Conservation (phyloP, 176 grass and related monocot genomes). For the Secale cereale region DNA sequence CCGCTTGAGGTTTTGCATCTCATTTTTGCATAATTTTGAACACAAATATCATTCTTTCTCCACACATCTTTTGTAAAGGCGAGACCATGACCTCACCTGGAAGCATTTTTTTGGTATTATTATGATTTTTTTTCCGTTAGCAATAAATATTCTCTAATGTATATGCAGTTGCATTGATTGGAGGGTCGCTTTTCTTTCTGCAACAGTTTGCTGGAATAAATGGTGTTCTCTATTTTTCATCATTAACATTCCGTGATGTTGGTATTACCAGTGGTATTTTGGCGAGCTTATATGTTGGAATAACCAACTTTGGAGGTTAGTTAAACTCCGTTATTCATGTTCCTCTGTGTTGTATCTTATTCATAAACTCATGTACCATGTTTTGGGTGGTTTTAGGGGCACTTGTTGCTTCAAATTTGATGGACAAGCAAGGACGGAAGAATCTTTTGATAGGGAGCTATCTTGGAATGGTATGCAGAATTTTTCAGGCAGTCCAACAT, state of each 20-base stretch:
- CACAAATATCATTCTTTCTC: not conserved
- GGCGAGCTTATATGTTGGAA: constrained; percentile 89
- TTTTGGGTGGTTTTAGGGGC: constrained; percentile 53
- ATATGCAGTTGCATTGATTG: constrained; percentile 93
- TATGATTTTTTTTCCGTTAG: constrained; percentile 30
- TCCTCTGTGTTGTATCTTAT: constrained; percentile 1
- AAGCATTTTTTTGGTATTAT: constrained; percentile 26
- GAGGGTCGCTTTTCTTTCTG: constrained; percentile 93
- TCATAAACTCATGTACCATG: constrained; percentile 29
- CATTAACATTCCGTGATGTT: constrained; percentile 97
- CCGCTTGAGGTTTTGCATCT: not conserved
- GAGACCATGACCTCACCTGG: not conserved
- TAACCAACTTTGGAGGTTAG: constrained; percentile 92
- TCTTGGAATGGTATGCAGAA: constrained; percentile 75
- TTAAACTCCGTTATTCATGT: constrained; percentile 19
- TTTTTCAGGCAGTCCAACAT: not conserved
- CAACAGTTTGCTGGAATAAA: constrained; percentile 99
- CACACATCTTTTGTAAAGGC: constrained; percentile 7
- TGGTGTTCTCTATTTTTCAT: constrained; percentile 99
- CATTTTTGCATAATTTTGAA: not conserved
- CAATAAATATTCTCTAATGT: constrained; percentile 25
- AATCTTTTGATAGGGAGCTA: constrained; percentile 96
- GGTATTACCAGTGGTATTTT: constrained; percentile 83
- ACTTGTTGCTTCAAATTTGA: constrained; percentile 83
- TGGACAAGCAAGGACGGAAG: constrained; percentile 95